A percentile compares a stretch with the other conserved stretches of the same genome.
These are phyloP conservation scores for Pythium dissotocum DNA, from an alignment of 352 stramenopile genomes.

Conservation along the genomic window DNA sequence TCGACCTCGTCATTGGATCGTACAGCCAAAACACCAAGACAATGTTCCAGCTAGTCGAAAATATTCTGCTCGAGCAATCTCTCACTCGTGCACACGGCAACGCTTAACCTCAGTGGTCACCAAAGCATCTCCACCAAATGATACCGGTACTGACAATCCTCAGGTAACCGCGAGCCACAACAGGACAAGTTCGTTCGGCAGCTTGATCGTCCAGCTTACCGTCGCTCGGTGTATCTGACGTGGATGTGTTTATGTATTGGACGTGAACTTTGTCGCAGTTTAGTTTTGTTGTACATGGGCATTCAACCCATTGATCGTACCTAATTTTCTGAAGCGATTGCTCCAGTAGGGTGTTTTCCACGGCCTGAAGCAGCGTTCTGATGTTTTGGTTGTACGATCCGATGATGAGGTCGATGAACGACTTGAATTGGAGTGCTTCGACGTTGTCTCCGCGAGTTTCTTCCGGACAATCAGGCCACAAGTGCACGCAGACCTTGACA, in stretches of 20 bases:
- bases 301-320: no score
- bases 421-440: background rate
- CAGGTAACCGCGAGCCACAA: no score
- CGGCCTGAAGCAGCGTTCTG: background rate
- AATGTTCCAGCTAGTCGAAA: background rate
- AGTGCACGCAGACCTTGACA: conserved; percentile 8
- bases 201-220: no score
- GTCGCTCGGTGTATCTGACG: no score
- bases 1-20: conserved; percentile 16
- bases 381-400: conserved; percentile 1
- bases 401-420: conserved; percentile 17
- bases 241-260: no score
- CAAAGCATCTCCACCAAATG: no score
- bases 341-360: conserved; percentile 3
- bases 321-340: background rate
- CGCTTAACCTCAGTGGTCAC: no score
- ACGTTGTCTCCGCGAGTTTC: background rate
- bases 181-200: no score
- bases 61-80: background rate
- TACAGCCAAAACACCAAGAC: conserved; percentile 2
- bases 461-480: background rate
- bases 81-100: background rate
- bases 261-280: no score
- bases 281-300: no score
- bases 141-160: no score